A percentile compares a stretch with the other conserved stretches of the same genome.
phyloP scores from a whole-genome alignment of 441 rosid species.

The Isatis lusitanica region DNA sequence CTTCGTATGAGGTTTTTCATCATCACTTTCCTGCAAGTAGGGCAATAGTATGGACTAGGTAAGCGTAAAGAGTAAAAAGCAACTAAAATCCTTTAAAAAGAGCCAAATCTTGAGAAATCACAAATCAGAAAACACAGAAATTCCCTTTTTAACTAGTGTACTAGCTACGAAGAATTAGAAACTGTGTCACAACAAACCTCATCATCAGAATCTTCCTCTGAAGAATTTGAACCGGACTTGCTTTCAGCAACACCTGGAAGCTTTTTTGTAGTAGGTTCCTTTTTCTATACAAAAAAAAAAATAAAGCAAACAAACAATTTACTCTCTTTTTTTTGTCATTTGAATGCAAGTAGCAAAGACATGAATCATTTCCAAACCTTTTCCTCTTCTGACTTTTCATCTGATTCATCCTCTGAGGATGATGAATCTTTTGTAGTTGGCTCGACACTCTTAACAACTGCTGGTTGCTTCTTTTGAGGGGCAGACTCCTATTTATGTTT shows the following conservation, averaged over 20 bases:
- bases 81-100: too few species aligned
- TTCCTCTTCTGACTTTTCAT: slow-evolving; percentile 25
- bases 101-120: neutral
- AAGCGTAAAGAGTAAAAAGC: too few species aligned
- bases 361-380: neutral
- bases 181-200: slow-evolving; percentile 29
- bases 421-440: slow-evolving; percentile 26
- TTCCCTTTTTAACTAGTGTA: neutral
- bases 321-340: neutral
- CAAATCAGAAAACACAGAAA: neutral
- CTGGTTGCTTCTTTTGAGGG: slow-evolving; percentile 15
- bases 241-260: slow-evolving; percentile 40
- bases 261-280: slow-evolving; percentile 38
- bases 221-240: slow-evolving; percentile 31
- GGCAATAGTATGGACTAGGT: too few species aligned
- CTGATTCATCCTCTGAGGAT: slow-evolving; percentile 22
- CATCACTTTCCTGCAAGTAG: slow-evolving; percentile 33
- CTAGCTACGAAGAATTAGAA: neutral
- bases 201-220: slow-evolving; percentile 29
- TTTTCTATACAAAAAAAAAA: slow-evolving; percentile 3
- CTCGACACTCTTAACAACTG: neutral
- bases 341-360: neutral
- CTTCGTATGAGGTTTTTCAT: slow-evolving; percentile 30
- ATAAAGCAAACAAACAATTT: slow-evolving; percentile 4
- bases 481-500: slow-evolving; percentile 2